Base-by-base conservation (phyloP, 805 yeast species). In the Ogataea methylovora region DNA sequence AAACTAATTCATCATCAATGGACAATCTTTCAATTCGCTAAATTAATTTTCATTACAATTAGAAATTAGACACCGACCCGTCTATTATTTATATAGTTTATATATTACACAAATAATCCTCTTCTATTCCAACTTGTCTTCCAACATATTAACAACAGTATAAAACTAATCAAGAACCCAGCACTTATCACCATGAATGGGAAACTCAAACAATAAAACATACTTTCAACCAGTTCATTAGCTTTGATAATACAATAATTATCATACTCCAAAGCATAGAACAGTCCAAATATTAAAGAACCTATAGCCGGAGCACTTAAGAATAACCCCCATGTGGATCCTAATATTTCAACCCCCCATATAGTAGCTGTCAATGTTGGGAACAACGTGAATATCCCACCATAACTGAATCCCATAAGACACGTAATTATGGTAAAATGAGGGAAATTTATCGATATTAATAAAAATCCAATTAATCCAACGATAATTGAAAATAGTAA, bases 301-400 rank as follows among this genome's bases (percentile, higher is more conserved):
- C 95, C 95, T 3, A 84, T 42, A 0, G 96, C 95, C 1, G 96
- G 96, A 0, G 94, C 94, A 27, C 84, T 65, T 73, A 87, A 78
- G 51, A 85, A 82, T 22, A 82, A 63, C 2, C 96, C 96, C 85
- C 95, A 88, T 2, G 87, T 79, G 1, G 94, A 80, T 0, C 96
- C 97, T 56, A 88, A 76, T 22, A 83, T 70, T 30, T 81, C 86
- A 20, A 82, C 71, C 0, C 96, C 96, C 94, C 95, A 88, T 1
- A 82, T 71, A 2, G 76, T 65, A 2, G 92, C 78, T 4, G 83
- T 78, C 4, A 86, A 63, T 0, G 94, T 79, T 6, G 97, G 97
- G 43, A 76, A 82, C 3, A 83, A 58, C 0, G 96, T 85, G 60
- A 85, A 88, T 2, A 83, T 50, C 0, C 87, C 84, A 20, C 97